Evolutionary conservation across 805 yeast species (phyloP).

Genomic region (Zygosaccharomyces pseudorouxii): DNA sequence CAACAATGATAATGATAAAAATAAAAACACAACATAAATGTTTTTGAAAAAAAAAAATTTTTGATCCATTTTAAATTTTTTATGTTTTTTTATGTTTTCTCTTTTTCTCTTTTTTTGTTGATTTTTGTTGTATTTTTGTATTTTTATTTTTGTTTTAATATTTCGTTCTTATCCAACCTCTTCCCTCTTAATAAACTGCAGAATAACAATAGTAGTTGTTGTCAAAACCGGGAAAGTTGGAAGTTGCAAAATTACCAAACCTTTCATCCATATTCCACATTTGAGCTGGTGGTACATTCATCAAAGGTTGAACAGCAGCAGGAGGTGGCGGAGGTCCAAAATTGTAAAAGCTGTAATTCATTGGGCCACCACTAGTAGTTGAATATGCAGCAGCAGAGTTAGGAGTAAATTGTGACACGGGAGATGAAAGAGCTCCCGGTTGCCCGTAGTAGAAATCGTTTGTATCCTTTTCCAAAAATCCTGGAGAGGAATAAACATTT

Average conservation of each 20-base stretch:
- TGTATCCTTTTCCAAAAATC: conserved; percentile 21
- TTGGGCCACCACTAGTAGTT: conserved; percentile 9
- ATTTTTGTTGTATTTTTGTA: neutral
- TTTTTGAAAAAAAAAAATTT: neutral
- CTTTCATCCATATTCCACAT: conserved; percentile 13
- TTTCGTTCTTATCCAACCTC: conserved; percentile 1
- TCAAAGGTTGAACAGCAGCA: neutral
- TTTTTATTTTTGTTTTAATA: neutral
- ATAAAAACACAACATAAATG: neutral
- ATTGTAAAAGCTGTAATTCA: conserved; percentile 24
- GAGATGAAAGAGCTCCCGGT: conserved; percentile 14
- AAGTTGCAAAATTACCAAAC: conserved; percentile 8
- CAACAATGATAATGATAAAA: neutral
- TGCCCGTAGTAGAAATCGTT: conserved; percentile 18
- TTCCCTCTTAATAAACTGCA: conserved; percentile 12
- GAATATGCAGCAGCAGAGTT: conserved; percentile 13
- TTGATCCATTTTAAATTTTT: neutral
- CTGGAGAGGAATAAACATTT: conserved; percentile 23
- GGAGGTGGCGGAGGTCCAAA: conserved; percentile 13
- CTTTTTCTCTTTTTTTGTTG: neutral
- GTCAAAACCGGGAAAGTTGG: conserved; percentile 9
- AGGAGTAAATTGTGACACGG: conserved; percentile 13
- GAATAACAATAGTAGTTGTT: conserved; percentile 14
- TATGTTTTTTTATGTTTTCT: neutral
- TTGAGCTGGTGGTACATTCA: conserved; percentile 4